Evolutionary conservation across 1,139 yeast genomes (phyloP).

Genomic region (Kluyveromyces sp.): DNA sequence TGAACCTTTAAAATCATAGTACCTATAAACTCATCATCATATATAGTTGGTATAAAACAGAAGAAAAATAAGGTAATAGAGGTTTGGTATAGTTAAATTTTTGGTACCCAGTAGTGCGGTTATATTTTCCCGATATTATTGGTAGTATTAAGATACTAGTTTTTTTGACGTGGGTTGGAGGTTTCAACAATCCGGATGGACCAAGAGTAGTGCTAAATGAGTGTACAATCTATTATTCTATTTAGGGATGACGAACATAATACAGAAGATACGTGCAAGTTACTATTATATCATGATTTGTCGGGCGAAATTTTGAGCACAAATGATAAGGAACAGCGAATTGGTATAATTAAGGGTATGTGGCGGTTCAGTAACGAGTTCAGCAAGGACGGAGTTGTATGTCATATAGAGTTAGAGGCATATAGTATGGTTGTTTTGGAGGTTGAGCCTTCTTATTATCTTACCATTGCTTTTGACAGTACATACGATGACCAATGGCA

Average conservation of each 20-base stretch:
- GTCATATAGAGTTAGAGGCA: slow-evolving; percentile 3
- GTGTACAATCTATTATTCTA: slow-evolving; percentile 7
- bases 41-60: too few relatives aligned
- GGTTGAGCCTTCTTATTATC: slow-evolving; percentile 4
- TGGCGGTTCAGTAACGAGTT: slow-evolving; percentile 23
- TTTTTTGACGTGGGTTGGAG: too few relatives aligned
- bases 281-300: slow-evolving; percentile 21
- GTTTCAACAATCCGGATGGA: background rate
- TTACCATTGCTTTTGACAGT: slow-evolving; percentile 5
- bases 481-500: slow-evolving; percentile 14
- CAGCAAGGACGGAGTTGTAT: slow-evolving; percentile 4
- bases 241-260: slow-evolving; percentile 7
- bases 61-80: too few relatives aligned
- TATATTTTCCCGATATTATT: too few relatives aligned
- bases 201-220: background rate
- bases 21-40: too few relatives aligned
- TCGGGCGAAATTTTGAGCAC: slow-evolving; percentile 11
- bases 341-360: slow-evolving; percentile 35
- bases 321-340: slow-evolving; percentile 29
- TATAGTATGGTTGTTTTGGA: slow-evolving; percentile 3
- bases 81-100: too few relatives aligned
- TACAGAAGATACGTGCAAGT: slow-evolving; percentile 20
- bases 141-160: too few relatives aligned
- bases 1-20: too few relatives aligned
- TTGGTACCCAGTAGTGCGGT: too few relatives aligned